Evolutionary conservation across 2,329 filamentous ascomycete genomes (phyloP).

Genomic region (Karstenula rhodostoma): DNA sequence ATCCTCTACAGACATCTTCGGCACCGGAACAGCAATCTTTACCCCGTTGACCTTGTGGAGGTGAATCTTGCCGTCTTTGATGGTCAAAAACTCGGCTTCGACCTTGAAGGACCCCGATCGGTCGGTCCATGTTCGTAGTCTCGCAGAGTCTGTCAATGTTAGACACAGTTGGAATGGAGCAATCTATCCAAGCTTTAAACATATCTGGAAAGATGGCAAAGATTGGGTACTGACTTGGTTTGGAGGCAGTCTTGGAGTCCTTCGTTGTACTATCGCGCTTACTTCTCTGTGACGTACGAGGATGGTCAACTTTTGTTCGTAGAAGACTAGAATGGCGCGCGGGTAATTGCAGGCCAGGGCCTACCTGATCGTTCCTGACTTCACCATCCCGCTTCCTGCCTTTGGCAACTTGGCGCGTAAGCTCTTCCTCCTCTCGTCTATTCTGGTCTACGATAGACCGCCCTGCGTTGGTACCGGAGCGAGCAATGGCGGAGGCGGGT

Average conservation of each 20-base stretch:
- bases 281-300: constrained; percentile 74
- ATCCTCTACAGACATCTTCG: constrained; percentile 95
- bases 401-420: constrained; percentile 81
- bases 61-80: constrained; percentile 96
- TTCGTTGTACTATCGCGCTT: constrained; percentile 72
- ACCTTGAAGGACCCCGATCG: constrained; percentile 95
- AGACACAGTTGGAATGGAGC: constrained; percentile 10
- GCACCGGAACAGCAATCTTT: constrained; percentile 94
- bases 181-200: background rate
- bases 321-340: constrained; percentile 81
- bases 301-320: constrained; percentile 71
- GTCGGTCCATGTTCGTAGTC: constrained; percentile 93
- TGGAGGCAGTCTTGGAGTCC: constrained; percentile 63
- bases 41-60: constrained; percentile 97
- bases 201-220: background rate
- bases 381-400: constrained; percentile 66
- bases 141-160: constrained; percentile 67
- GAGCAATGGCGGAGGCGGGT: constrained; percentile 56
- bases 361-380: constrained; percentile 72
- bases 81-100: constrained; percentile 92
- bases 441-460: constrained; percentile 79
- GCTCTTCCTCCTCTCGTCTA: constrained; percentile 78
- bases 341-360: constrained; percentile 77
- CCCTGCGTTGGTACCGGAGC: constrained; percentile 66
- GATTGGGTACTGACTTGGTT: constrained; percentile 71